Conservation (phyloP, 371 early-diverging fungal species). For the Coemansia sp. region DNA sequence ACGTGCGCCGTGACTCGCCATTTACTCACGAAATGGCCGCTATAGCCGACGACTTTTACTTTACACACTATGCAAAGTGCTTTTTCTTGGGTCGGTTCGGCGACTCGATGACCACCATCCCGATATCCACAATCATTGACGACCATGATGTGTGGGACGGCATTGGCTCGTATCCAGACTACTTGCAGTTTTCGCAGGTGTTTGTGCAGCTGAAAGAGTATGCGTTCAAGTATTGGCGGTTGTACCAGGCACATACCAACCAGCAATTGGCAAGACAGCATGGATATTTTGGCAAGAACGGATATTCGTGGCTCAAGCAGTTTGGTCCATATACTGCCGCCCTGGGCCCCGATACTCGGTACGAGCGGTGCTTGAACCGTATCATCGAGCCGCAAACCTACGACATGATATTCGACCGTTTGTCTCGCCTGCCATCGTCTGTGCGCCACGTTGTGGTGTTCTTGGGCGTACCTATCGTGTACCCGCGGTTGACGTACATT, state of each 20-base stretch:
- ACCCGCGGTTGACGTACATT: slow-evolving; percentile 69
- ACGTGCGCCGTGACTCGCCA: slow-evolving; percentile 51
- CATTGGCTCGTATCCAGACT: slow-evolving; percentile 81
- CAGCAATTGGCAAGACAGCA: slow-evolving; percentile 58
- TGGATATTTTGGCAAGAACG: slow-evolving; percentile 61
- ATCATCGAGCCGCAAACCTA: slow-evolving; percentile 66
- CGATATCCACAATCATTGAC: slow-evolving; percentile 75
- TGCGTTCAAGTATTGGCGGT: slow-evolving; percentile 76
- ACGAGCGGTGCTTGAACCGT: slow-evolving; percentile 66
- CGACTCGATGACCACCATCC: slow-evolving; percentile 67
- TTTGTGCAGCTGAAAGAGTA: slow-evolving; percentile 62
- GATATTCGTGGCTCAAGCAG: slow-evolving; percentile 57
- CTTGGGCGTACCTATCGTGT: slow-evolving; percentile 72
- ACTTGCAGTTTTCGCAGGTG: slow-evolving; percentile 62
- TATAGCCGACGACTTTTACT: slow-evolving; percentile 68
- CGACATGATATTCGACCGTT: slow-evolving; percentile 59
- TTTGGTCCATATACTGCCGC: slow-evolving; percentile 69
- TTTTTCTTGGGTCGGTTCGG: slow-evolving; percentile 64
- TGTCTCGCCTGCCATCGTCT: slow-evolving; percentile 58
- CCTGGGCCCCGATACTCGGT: slow-evolving; percentile 74
- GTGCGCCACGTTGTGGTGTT: slow-evolving; percentile 67
- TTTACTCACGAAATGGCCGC: slow-evolving; percentile 59
- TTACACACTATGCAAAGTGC: slow-evolving; percentile 68
- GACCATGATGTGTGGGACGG: slow-evolving; percentile 84
- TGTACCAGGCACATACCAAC: slow-evolving; percentile 85